Base-by-base conservation (phyloP, 1,139 yeast species). In the Magnusiomyces magnusii region DNA sequence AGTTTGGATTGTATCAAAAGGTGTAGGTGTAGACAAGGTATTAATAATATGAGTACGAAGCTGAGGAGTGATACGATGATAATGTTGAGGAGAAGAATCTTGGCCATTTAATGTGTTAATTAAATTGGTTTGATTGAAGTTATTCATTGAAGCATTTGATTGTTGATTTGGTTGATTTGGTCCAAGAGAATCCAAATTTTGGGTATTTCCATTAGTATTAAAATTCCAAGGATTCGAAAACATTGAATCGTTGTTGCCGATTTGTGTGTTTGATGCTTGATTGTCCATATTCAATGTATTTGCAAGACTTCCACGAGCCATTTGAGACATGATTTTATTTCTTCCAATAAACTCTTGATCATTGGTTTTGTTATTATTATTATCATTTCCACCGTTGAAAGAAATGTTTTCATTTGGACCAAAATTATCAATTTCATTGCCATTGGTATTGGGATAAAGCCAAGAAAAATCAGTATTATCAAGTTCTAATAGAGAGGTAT, bases 31-130 rank as follows among this genome's bases (percentile, higher is more conserved):
- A 57, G 85, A 78, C 69, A 67, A 73, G 64, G 66, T 78, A 75
- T 60, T 78, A 74, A 65, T 82, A 85, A 68, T 82, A 78, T 47
- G 93, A 84, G 27, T 87, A 79, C 72, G 84, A 86, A 61, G 82
- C 78, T 56, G 89, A 68, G 95, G 95, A 82, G 69, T 86, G 84
- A 63, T 81, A 19, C 44, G 44, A 39, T 39, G 44, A 9, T 5
- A 19, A 17, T 39, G 19, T 10, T 39, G 17, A 5, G 19, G 5
- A 10, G 44, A 39, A 39, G 44, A 39, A 39, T 10, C 17, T 17
- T 39, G 5, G 17, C 3, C 10, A 39, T 15, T 10, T 31, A 31
- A 31, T 7, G 7, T n/a, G 44, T 39, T 39, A 17, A 15, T 9
- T 10, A 19, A 15, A 39, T 39, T 39, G 19, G 44, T 10, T 15